Evolutionary conservation across 805 yeast species (phyloP).

Genomic region (Yarrowia deformans): DNA sequence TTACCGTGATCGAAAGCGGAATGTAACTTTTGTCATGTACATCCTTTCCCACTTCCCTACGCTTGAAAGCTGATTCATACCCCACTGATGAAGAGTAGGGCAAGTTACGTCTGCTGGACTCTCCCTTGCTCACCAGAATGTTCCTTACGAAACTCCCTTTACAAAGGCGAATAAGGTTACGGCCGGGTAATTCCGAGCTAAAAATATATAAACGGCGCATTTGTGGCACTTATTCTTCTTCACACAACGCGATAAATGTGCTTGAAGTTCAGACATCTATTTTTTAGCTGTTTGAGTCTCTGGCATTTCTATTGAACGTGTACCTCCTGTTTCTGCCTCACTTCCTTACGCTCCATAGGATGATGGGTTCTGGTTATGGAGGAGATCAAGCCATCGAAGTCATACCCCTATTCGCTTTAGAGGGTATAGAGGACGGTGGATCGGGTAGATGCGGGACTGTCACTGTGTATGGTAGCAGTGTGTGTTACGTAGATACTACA

Average conservation of each 20-base stretch:
- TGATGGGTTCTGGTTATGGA: slow-evolving; percentile 51
- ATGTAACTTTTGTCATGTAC: too few species aligned
- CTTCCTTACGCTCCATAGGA: slow-evolving; percentile 46
- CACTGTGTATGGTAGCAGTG: slow-evolving; percentile 40
- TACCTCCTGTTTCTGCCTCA: slow-evolving; percentile 51
- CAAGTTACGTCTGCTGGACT: too few species aligned
- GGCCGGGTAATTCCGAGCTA: background rate
- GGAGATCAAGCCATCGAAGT: slow-evolving; percentile 47
- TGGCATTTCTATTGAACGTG: slow-evolving; percentile 11
- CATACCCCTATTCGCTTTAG: slow-evolving; percentile 28
- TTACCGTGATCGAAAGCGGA: background rate
- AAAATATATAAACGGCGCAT: background rate
- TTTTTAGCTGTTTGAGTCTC: slow-evolving; percentile 6
- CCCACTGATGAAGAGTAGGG: too few species aligned
- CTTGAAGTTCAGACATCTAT: slow-evolving; percentile 3
- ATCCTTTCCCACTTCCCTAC: too few species aligned
- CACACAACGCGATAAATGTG: slow-evolving; percentile 12
- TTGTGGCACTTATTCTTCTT: background rate
- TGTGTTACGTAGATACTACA: slow-evolving; percentile 40
- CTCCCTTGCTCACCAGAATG: background rate
- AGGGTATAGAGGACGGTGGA: slow-evolving; percentile 45
- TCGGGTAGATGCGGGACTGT: slow-evolving; percentile 43
- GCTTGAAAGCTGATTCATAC: too few species aligned
- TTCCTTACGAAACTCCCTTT: background rate
- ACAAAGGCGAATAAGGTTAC: background rate